phyloP scores from a whole-genome alignment of 2,329 filamentous ascomycete genomes.

The Leptoxyphium fumago region DNA sequence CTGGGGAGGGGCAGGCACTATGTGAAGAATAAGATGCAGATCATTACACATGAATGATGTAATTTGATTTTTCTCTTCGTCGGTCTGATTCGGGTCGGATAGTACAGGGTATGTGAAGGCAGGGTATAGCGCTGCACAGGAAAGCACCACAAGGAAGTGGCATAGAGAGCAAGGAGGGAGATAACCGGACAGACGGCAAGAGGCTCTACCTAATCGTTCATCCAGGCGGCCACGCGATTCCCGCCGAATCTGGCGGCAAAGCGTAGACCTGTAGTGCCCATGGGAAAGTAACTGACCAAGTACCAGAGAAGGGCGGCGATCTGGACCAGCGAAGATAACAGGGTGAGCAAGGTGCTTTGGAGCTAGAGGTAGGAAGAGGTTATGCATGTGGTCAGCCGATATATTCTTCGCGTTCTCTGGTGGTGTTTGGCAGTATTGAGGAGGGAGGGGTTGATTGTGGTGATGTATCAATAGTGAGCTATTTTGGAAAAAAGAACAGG shows the following conservation, averaged over 20 bases:
- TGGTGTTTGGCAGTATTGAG: background rate
- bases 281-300: constrained; percentile 91
- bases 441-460: background rate
- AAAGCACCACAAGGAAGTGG: too few relatives aligned
- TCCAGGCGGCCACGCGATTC: constrained; percentile 73
- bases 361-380: constrained; percentile 38
- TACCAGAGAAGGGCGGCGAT: constrained; percentile 80
- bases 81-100: too few relatives aligned
- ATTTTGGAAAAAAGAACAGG: background rate
- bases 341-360: constrained; percentile 68
- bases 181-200: too few relatives aligned
- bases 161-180: too few relatives aligned
- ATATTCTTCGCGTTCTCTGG: background rate
- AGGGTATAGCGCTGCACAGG: background rate
- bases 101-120: too few relatives aligned
- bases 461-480: background rate
- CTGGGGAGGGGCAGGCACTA: too few relatives aligned
- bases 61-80: too few relatives aligned
- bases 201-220: constrained; percentile 46
- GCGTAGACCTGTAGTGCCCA: constrained; percentile 79
- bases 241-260: constrained; percentile 78
- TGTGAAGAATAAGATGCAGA: too few relatives aligned
- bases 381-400: constrained; percentile 14
- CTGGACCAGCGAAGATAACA: constrained; percentile 72
- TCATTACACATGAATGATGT: too few relatives aligned